These are phyloP conservation scores for Litsea cubeba DNA, from an alignment of 164 flowering plant genomes.

Conservation along the genomic window DNA sequence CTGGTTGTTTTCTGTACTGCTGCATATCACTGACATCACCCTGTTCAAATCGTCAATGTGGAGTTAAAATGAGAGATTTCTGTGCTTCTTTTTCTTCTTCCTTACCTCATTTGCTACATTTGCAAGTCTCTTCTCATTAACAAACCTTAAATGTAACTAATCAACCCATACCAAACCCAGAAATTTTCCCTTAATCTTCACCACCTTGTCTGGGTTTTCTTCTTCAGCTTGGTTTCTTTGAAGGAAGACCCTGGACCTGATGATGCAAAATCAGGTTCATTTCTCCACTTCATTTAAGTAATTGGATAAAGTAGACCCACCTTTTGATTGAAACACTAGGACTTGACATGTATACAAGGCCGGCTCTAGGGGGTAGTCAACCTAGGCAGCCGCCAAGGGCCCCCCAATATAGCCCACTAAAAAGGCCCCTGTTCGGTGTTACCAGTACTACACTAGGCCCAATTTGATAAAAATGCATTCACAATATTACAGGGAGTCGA, in stretches of 20 bases:
- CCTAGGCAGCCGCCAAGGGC: no score
- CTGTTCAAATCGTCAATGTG: not conserved
- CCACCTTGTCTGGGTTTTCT: not conserved
- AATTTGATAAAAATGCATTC: no score
- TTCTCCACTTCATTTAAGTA: not conserved
- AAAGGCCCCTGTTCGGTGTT: no score
- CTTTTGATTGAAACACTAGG: not conserved
- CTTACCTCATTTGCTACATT: conserved; percentile 7
- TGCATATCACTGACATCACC: conserved; percentile 1
- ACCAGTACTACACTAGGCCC: no score
- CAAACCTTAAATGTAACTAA: conserved; percentile 1
- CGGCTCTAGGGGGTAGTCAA: no score
- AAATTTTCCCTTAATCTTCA: not conserved
- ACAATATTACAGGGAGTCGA: no score
- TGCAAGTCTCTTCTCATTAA: conserved; percentile 4
- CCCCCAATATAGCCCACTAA: no score
- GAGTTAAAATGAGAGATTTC: not conserved
- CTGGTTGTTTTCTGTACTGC: not conserved
- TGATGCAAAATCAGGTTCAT: not conserved
- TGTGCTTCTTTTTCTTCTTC: not conserved
- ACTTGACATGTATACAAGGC: no score
- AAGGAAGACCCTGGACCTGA: not conserved
- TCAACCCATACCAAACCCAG: conserved; percentile 1
- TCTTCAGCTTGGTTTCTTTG: conserved; percentile 4
- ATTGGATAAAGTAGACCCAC: not conserved